phyloP scores from a whole-genome alignment of 768 basidiomycete genomes.

The Cubamyces lactineus region DNA sequence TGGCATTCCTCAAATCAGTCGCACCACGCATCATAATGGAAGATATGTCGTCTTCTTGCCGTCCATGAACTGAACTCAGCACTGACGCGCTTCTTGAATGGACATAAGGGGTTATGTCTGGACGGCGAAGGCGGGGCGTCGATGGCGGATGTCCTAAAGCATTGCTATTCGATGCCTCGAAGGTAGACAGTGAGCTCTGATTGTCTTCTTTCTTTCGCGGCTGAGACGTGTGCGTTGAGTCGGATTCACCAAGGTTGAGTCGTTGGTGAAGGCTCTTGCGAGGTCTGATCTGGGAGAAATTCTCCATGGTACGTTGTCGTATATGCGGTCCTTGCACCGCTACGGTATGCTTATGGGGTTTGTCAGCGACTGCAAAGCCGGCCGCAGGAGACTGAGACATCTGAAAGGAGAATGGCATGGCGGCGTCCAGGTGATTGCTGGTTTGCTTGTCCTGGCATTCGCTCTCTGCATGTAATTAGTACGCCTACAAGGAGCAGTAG shows the following conservation, averaged over 20 bases:
- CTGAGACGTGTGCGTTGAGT: background rate
- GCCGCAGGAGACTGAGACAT: too few species aligned
- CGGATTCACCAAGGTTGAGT: conserved; percentile 12
- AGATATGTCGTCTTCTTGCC: conserved; percentile 34
- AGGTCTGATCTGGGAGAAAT: conserved; percentile 14
- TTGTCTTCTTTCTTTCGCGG: too few species aligned
- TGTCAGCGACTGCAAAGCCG: too few species aligned
- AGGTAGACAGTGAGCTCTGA: too few species aligned
- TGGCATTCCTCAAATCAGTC: conserved; percentile 30
- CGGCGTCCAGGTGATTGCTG: too few species aligned
- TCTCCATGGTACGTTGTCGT: background rate
- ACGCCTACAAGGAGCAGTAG: too few species aligned
- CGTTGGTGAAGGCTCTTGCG: conserved; percentile 28
- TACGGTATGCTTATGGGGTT: background rate
- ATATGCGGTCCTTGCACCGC: background rate
- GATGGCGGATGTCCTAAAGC: background rate
- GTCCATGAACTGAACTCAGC: conserved; percentile 20
- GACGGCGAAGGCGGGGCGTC: background rate
- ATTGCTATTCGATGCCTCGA: too few species aligned
- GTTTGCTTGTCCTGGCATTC: too few species aligned
- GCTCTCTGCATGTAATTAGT: too few species aligned
- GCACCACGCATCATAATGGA: conserved; percentile 36
- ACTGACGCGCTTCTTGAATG: conserved; percentile 33
- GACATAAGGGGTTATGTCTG: background rate
- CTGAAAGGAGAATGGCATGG: background rate